A percentile compares a stretch with the other conserved stretches of the same genome.
Evolutionary conservation across 2,329 filamentous ascomycete species (phyloP).

Genomic region (Alternaria consortialis): DNA sequence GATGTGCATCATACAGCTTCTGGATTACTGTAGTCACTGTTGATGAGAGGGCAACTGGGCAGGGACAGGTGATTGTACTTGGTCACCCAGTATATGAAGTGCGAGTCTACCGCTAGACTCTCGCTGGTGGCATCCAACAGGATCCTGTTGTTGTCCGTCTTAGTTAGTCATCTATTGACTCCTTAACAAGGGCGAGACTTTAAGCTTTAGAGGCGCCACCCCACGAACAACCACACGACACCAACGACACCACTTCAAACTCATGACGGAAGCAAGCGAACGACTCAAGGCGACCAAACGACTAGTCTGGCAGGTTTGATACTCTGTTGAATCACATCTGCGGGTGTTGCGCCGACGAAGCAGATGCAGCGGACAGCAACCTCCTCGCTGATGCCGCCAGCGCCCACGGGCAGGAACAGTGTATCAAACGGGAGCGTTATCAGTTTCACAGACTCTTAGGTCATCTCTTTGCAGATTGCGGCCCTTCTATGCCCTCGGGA

Average conservation of each 20-base stretch:
- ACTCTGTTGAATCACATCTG: neutral
- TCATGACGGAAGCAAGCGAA: neutral
- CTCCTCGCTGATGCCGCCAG: neutral
- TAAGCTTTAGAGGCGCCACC: neutral
- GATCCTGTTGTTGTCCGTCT: neutral
- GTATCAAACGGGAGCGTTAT: neutral
- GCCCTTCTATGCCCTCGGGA: neutral
- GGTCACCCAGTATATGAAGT: neutral
- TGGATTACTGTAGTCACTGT: neutral
- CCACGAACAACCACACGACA: neutral
- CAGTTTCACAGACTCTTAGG: neutral
- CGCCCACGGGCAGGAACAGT: neutral
- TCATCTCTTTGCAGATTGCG: neutral
- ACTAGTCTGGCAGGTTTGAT: neutral
- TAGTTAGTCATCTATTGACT: neutral
- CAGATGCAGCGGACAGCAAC: neutral
- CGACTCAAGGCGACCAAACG: neutral
- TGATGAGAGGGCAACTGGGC: neutral
- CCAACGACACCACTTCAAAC: neutral
- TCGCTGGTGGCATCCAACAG: neutral
- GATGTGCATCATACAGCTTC: neutral
- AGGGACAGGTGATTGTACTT: neutral
- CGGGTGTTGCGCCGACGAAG: neutral
- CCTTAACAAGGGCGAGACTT: neutral
- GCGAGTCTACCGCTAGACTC: neutral